A percentile compares a stretch with the other conserved stretches of the same genome.
These are phyloP conservation scores for Enterocytospora artemiae DNA, from an alignment of 371 early-diverging fungal genomes.

Conservation along the genomic window DNA sequence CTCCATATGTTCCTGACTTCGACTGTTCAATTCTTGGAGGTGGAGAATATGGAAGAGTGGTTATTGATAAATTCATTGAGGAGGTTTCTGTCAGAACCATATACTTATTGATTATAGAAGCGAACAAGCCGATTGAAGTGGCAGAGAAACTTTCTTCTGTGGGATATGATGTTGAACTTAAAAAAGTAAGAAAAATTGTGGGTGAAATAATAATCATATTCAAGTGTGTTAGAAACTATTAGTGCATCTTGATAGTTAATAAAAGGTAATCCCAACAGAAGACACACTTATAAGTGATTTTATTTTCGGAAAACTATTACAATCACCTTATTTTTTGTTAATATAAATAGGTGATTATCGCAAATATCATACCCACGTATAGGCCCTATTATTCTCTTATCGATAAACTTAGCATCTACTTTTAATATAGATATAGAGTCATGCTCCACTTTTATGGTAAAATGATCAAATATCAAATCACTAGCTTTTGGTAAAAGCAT, in stretches of 20 bases:
- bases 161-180: conserved; percentile 34
- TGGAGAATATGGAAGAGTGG: conserved; percentile 71
- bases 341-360: too few species aligned
- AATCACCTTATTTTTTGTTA: too few species aligned
- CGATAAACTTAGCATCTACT: not conserved
- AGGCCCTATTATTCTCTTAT: not conserved
- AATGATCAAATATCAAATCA: not conserved
- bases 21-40: conserved; percentile 62
- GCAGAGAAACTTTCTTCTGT: conserved; percentile 58
- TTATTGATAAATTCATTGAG: conserved; percentile 71
- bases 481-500: not conserved
- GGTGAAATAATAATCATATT: conserved; percentile 45
- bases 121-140: conserved; percentile 75
- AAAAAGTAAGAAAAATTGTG: conserved; percentile 34
- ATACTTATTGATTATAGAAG: conserved; percentile 73
- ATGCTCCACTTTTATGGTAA: not conserved
- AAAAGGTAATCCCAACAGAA: not conserved
- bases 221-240: conserved; percentile 14
- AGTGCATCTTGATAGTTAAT: not conserved
- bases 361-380: too few species aligned
- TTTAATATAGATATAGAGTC: not conserved
- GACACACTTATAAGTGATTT: not conserved
- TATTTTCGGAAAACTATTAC: not conserved
- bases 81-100: conserved; percentile 64
- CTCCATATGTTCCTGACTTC: conserved; percentile 67